Percentiles rank a stretch among this genome's conserved stretches.
phyloP scores from a whole-genome alignment of 202 grass and related monocot genomes.

The Hordeum pubiflorum region DNA sequence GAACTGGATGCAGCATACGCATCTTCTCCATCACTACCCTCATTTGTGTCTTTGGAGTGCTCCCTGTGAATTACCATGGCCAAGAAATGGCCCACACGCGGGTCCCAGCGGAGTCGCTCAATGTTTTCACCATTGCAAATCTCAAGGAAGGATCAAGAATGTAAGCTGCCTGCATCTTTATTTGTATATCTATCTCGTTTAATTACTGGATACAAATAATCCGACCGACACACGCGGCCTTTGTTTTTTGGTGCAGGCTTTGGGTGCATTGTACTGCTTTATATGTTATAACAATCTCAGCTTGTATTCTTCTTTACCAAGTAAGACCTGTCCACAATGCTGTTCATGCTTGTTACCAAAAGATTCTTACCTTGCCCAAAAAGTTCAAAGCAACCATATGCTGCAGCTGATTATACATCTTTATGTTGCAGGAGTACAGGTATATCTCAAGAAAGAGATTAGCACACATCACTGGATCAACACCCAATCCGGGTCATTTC shows the following conservation, averaged over 20 bases:
- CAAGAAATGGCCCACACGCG: conserved; percentile 51
- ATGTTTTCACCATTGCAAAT: conserved; percentile 88
- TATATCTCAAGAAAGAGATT: conserved; percentile 73
- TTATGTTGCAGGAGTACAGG: conserved; percentile 64
- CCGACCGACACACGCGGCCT: background rate
- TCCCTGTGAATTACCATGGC: conserved; percentile 85
- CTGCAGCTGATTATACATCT: conserved; percentile 15
- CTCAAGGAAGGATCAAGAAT: conserved; percentile 56
- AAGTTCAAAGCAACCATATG: conserved; percentile 9
- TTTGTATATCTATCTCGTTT: background rate
- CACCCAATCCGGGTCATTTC: conserved; percentile 73
- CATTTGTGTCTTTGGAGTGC: conserved; percentile 68
- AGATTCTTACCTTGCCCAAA: background rate
- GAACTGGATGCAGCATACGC: conserved; percentile 51
- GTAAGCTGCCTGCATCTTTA: conserved; percentile 32
- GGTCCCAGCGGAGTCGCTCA: conserved; percentile 53
- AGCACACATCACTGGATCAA: conserved; percentile 54
- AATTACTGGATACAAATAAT: background rate
- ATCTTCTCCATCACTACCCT: conserved; percentile 81
- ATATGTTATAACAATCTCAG: conserved; percentile 75
- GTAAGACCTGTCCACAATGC: conserved; percentile 31
- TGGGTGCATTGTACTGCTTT: conserved; percentile 90
- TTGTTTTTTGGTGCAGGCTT: conserved; percentile 47
- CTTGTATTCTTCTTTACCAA: conserved; percentile 75
- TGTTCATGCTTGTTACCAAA: background rate